Conservation (phyloP, 2,329 filamentous ascomycete species). For the Neopestalotiopsis sp. region DNA sequence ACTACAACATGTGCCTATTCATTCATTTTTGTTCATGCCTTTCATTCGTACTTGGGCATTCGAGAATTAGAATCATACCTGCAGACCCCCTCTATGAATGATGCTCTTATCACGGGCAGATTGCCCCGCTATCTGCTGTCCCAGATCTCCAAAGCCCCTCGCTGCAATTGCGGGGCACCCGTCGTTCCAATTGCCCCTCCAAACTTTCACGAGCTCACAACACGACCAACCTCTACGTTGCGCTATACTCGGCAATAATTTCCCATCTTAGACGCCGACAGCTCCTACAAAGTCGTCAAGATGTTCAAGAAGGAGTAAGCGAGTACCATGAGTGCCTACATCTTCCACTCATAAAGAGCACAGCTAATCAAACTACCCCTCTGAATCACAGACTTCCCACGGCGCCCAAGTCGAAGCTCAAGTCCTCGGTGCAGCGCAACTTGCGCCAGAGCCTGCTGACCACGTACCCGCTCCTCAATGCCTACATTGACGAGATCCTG, state of each 20-base stretch:
- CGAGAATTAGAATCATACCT: too few relatives aligned
- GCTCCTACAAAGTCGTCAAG: slow-evolving; percentile 36
- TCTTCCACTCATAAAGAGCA: slow-evolving; percentile 6
- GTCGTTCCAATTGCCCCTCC: slow-evolving; percentile 34
- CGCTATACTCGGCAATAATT: not conserved
- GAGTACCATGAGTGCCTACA: not conserved
- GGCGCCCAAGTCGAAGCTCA: slow-evolving; percentile 92
- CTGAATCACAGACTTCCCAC: slow-evolving; percentile 67
- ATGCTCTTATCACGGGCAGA: not conserved
- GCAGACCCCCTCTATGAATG: not conserved
- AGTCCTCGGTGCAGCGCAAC: slow-evolving; percentile 89
- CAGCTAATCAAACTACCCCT: slow-evolving; percentile 27
- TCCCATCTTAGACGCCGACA: slow-evolving; percentile 1
- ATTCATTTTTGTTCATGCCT: not conserved
- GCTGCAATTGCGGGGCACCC: slow-evolving; percentile 28
- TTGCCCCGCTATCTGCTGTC: slow-evolving; percentile 10
- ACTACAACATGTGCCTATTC: not conserved
- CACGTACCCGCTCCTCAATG: slow-evolving; percentile 84
- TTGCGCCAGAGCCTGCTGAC: slow-evolving; percentile 83
- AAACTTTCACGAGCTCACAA: slow-evolving; percentile 37
- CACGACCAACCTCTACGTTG: slow-evolving; percentile 15
- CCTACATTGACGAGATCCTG: slow-evolving; percentile 90
- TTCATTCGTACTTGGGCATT: too few relatives aligned
- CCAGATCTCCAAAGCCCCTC: slow-evolving; percentile 18
- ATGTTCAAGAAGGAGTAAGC: slow-evolving; percentile 96